Base-by-base conservation (phyloP, 208 protist genomes). In the Leishmania mexicana region DNA sequence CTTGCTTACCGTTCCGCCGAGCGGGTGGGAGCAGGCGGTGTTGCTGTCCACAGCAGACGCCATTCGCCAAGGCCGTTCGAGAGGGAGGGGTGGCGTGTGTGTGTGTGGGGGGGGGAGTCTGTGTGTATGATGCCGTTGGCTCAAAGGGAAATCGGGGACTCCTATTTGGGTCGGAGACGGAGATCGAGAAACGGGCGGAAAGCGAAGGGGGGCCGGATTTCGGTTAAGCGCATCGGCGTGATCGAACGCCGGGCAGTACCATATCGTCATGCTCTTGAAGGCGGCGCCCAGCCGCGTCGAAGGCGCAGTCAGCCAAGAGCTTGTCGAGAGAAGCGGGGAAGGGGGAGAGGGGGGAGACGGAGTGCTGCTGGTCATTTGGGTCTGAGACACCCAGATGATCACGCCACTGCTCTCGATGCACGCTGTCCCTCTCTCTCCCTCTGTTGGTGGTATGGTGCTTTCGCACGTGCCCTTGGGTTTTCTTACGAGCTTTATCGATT, bases 1-100 rank as follows among this genome's bases (percentile, higher is more conserved):
- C 76, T 95, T 96, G 67, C 85, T 91, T 11, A 96, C 90, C 19
- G 84, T 85, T 62, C 94, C 92, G 76, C 62, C 87, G 13, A 96
- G 91, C 8, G 91, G 82, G 67, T 85, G 85, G 54, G 78, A 8
- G 83, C 80, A 85, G 28, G 81, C 15, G 72, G 21, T 42, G 24
- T 42, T 17, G 67, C 67, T 15, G 67, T 75, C n/a, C 60, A 76
- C 54, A 70, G 57, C 35, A 2, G 15, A 49, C 57, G 76, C 64
- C 81, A 60, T 54, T 60, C 2, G 76, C 13, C 1, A 47, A 70
- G 7, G 79, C 51, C 21, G 65, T 72, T 40, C 17, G 51, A 76
- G 47, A 49, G 38, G 75, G 21, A 19, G 53, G 38, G 19, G 35
- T 19, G 31, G 31, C 31, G 31, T 35, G 28, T 4, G 28, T n/a